phyloP scores from a whole-genome alignment of 2,329 filamentous ascomycete genomes.

The Xylaria multiplex region DNA sequence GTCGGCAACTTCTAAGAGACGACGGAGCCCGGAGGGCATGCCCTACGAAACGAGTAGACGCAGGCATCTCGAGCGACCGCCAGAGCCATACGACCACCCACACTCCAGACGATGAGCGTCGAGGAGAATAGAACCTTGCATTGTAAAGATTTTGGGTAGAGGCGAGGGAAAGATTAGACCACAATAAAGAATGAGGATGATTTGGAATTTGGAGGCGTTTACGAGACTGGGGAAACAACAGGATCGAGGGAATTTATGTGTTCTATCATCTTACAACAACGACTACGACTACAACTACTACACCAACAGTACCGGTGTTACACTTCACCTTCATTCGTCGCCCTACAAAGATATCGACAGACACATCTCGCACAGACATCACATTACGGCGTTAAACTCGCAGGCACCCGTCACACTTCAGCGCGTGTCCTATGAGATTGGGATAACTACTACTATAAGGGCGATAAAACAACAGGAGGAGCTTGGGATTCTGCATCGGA shows the following conservation, averaged over 20 bases:
- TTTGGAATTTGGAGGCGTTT: conserved; percentile 31
- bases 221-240: conserved; percentile 22
- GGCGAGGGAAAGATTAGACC: conserved; percentile 25
- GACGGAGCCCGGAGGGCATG: conserved; percentile 59
- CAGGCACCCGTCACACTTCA: conserved; percentile 10
- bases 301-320: conserved; percentile 17
- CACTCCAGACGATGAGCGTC: conserved; percentile 32
- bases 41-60: conserved; percentile 36
- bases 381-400: conserved; percentile 26
- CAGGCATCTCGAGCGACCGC: conserved; percentile 34
- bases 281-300: conserved; percentile 14
- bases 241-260: conserved; percentile 14
- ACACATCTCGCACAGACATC: conserved; percentile 8
- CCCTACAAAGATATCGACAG: conserved; percentile 11
- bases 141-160: conserved; percentile 24
- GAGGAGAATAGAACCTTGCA: conserved; percentile 3
- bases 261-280: conserved; percentile 7
- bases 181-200: conserved; percentile 25
- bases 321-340: conserved; percentile 17
- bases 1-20: conserved; percentile 58
- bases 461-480: conserved; percentile 23
- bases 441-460: conserved; percentile 25
- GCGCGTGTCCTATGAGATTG: conserved; percentile 19
- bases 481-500: conserved; percentile 38
- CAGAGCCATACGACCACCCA: conserved; percentile 39